Evolutionary conservation across 2,329 filamentous ascomycete species (phyloP).

Genomic region (Phialophora macrospora): DNA sequence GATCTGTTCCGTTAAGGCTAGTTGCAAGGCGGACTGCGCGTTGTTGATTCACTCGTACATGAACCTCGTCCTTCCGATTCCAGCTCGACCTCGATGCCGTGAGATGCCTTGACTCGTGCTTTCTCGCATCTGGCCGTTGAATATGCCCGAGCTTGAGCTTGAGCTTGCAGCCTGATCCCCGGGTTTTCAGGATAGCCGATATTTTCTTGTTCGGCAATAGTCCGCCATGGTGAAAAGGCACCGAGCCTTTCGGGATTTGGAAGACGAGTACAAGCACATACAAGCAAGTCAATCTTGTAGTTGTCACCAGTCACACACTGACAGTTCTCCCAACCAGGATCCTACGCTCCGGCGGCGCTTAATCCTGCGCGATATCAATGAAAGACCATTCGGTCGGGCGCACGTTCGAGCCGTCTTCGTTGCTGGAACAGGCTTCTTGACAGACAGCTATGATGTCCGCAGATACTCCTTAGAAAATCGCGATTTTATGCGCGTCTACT

Average conservation of each 20-base stretch:
- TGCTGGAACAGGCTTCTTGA: constrained; percentile 85
- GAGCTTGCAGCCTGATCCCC: not conserved
- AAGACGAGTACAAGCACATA: constrained; percentile 22
- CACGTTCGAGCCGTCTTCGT: constrained; percentile 77
- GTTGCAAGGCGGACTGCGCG: constrained; percentile 13
- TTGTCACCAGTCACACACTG: not conserved
- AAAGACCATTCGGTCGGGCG: constrained; percentile 61
- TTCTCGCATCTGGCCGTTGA: not conserved
- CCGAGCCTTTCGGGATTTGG: constrained; percentile 20
- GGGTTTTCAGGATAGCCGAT: not conserved
- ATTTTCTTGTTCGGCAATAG: not conserved
- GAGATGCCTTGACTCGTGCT: not conserved
- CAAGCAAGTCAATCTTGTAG: constrained; percentile 2
- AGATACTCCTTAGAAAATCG: not conserved
- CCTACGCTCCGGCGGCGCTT: constrained; percentile 21
- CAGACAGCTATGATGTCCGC: constrained; percentile 70
- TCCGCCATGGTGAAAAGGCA: constrained; percentile 18
- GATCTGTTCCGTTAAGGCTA: constrained; percentile 1
- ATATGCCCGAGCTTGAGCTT: not conserved
- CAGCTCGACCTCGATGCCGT: not conserved
- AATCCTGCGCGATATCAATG: constrained; percentile 23
- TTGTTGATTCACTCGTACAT: not conserved
- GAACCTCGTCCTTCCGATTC: not conserved
- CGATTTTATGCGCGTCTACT: not conserved
- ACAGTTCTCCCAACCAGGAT: constrained; percentile 11